Conservation (phyloP, 208 protist species). For the Leishmania mexicana region DNA sequence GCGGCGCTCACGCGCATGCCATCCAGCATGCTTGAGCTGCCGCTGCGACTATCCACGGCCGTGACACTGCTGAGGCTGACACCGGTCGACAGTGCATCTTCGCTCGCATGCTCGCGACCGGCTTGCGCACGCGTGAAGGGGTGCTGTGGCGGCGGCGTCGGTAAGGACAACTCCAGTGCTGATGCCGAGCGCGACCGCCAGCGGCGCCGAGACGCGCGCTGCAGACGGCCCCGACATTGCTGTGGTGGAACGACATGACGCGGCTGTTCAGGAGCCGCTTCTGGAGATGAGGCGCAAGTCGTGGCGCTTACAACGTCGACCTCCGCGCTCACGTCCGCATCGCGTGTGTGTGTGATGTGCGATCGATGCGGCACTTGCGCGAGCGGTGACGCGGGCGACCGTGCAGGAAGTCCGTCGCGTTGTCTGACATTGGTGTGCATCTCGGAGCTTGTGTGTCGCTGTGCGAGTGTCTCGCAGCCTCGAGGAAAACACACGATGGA, state of each 20-base stretch:
- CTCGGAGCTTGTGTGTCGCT: not conserved
- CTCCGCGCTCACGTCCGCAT: not conserved
- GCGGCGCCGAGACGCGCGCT: not conserved
- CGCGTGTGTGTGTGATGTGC: not conserved
- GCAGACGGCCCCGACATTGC: not conserved
- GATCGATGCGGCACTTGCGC: not conserved
- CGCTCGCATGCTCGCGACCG: not conserved
- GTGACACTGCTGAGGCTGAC: constrained; percentile 9
- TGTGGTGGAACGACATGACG: not conserved
- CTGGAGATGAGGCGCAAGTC: constrained; percentile 1
- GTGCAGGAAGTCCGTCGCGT: not conserved
- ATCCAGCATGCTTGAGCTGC: not conserved
- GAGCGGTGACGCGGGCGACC: not conserved
- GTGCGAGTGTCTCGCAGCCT: not conserved
- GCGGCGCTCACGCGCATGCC: not conserved
- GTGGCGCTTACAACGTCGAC: constrained; percentile 6
- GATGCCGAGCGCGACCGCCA: not conserved
- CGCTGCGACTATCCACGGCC: not conserved
- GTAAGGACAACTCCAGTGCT: not conserved
- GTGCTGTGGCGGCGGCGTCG: not conserved
- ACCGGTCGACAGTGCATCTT: not conserved
- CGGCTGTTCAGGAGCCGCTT: not conserved
- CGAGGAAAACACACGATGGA: not conserved
- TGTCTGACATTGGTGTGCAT: not conserved
- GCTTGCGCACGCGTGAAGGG: not conserved